Conservation (phyloP, 1,284 basidiomycete species). For the Ganoderma lucidum region DNA sequence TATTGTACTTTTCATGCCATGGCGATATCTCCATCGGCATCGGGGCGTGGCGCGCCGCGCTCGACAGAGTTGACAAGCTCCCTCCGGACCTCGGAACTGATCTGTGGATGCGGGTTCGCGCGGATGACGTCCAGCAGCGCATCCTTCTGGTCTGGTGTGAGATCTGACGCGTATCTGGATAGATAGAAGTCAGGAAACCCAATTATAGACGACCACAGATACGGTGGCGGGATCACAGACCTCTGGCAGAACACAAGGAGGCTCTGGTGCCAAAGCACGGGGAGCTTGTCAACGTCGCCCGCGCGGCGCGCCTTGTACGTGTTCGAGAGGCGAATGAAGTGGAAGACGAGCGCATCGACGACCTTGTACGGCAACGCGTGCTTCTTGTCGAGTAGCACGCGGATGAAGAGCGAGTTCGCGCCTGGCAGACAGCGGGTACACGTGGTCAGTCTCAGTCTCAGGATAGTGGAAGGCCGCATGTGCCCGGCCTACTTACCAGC, state of each 20-base stretch:
- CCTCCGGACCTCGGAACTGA: slow-evolving; percentile 89
- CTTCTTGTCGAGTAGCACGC: slow-evolving; percentile 97
- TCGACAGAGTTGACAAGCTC: slow-evolving; percentile 82
- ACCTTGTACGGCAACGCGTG: slow-evolving; percentile 99
- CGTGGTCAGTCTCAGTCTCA: not conserved
- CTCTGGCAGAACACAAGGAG: slow-evolving; percentile 94
- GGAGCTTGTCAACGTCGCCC: slow-evolving; percentile 79
- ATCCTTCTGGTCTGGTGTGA: slow-evolving; percentile 98
- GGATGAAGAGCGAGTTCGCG: slow-evolving; percentile 96
- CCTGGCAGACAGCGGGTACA: slow-evolving; percentile 51
- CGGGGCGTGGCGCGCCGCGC: slow-evolving; percentile 70
- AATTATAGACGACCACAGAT: not conserved
- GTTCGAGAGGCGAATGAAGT: slow-evolving; percentile 95
- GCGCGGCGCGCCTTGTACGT: slow-evolving; percentile 78
- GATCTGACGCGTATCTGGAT: slow-evolving; percentile 90
- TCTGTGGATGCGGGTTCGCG: slow-evolving; percentile 88
- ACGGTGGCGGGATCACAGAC: slow-evolving; percentile 48
- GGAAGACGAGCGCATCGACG: slow-evolving; percentile 96
- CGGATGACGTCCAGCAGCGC: slow-evolving; percentile 95
- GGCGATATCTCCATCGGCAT: slow-evolving; percentile 51
- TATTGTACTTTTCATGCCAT: slow-evolving; percentile 35
- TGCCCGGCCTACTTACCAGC: slow-evolving; percentile 58
- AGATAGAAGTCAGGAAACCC: slow-evolving; percentile 4
- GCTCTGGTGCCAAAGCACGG: slow-evolving; percentile 99
- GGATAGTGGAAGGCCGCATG: not conserved